phyloP scores from a whole-genome alignment of 768 basidiomycete genomes.

The Lactifluus echinatus region DNA sequence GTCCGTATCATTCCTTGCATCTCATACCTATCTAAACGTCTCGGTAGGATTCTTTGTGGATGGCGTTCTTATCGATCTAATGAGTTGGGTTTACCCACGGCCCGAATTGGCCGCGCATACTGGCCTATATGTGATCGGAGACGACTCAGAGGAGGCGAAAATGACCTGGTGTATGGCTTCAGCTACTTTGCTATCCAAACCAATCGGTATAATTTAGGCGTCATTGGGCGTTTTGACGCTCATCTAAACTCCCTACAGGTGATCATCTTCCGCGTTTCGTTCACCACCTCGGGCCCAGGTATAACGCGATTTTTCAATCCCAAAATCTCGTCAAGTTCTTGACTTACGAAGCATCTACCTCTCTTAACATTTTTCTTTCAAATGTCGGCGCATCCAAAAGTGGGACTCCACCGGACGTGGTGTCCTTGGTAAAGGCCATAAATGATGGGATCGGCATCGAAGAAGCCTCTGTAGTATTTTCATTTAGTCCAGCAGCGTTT shows the following conservation, averaged over 20 bases:
- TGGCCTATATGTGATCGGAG: constrained; percentile 49
- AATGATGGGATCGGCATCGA: constrained; percentile 39
- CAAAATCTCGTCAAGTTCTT: constrained; percentile 59
- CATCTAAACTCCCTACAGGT: constrained; percentile 29
- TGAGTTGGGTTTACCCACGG: constrained; percentile 59
- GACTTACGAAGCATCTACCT: constrained; percentile 79
- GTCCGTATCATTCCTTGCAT: constrained; percentile 38
- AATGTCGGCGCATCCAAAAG: constrained; percentile 33
- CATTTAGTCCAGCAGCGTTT: constrained; percentile 30
- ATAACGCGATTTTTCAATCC: constrained; percentile 70
- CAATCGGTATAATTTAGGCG: constrained; percentile 39
- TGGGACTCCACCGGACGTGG: constrained; percentile 26
- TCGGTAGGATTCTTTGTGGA: constrained; percentile 65
- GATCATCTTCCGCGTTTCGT: constrained; percentile 68
- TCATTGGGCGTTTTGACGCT: background rate
- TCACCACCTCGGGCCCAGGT: constrained; percentile 76
- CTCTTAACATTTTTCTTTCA: constrained; percentile 69
- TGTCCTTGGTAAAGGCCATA: constrained; percentile 42
- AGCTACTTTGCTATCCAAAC: constrained; percentile 48
- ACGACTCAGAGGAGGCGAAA: constrained; percentile 33
- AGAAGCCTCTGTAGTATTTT: constrained; percentile 33
- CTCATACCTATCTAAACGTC: background rate
- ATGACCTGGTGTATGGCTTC: constrained; percentile 67
- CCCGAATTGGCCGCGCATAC: constrained; percentile 31
- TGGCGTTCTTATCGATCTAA: constrained; percentile 53